phyloP scores from a whole-genome alignment of 2,329 filamentous ascomycete genomes.

The Geosmithia putterillii region DNA sequence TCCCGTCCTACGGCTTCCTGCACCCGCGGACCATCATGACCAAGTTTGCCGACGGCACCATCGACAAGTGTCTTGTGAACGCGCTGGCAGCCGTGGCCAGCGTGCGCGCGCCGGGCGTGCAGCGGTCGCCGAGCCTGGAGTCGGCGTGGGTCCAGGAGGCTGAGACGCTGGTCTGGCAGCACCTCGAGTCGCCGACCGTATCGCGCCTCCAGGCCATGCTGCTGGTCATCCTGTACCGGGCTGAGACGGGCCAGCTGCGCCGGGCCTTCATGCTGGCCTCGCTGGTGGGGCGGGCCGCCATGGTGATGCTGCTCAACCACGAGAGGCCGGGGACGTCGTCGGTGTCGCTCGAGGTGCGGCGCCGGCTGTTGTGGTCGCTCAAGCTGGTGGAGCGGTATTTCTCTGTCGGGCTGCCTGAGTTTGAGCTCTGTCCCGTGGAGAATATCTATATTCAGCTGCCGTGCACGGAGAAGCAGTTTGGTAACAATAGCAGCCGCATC shows the following conservation, averaged over 20 bases:
- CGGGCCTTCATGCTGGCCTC: conserved; percentile 20
- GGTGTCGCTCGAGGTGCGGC: conserved; percentile 22
- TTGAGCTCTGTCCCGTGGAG: conserved; percentile 24
- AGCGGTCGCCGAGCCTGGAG: not conserved
- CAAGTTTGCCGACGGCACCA: not conserved
- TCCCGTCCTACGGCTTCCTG: conserved; percentile 20
- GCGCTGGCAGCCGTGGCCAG: conserved; percentile 2
- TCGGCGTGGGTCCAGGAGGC: conserved; percentile 3
- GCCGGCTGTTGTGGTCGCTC: conserved; percentile 26
- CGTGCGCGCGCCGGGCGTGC: conserved; percentile 1
- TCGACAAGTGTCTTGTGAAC: conserved; percentile 1
- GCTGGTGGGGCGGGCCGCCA: conserved; percentile 20
- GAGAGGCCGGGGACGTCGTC: conserved; percentile 14
- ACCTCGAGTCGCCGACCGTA: conserved; percentile 3
- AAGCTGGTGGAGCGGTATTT: conserved; percentile 26
- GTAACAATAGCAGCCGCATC: conserved; percentile 1
- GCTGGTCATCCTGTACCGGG: conserved; percentile 2
- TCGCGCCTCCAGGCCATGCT: conserved; percentile 3
- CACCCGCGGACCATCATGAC: conserved; percentile 1
- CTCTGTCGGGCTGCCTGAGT: conserved; percentile 26
- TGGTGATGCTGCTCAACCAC: conserved; percentile 25
- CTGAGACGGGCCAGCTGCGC: conserved; percentile 2
- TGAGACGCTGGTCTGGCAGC: conserved; percentile 2
- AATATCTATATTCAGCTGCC: conserved; percentile 19
- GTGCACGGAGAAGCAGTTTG: conserved; percentile 15